Evolutionary conservation across 148 eudicot genomes (phyloP).

Genomic region (Chenopodium formosanum): DNA sequence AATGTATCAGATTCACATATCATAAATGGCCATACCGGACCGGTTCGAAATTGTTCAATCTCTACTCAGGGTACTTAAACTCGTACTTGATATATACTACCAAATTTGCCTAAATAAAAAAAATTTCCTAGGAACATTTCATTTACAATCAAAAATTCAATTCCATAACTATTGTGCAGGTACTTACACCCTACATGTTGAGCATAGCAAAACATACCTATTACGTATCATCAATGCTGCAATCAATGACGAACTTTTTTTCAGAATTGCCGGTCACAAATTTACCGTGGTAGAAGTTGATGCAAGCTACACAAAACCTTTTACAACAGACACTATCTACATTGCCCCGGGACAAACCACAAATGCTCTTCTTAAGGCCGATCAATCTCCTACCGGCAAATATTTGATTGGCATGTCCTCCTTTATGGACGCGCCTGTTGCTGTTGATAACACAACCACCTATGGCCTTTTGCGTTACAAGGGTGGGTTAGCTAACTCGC

Average conservation of each 20-base stretch:
- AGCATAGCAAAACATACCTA: conserved; percentile 56
- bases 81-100: too few relatives aligned
- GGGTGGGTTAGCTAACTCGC: conserved; percentile 20
- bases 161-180: conserved; percentile 19
- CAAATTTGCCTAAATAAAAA: too few relatives aligned
- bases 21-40: conserved; percentile 67
- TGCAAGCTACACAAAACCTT: conserved; percentile 65
- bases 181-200: conserved; percentile 49
- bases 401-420: conserved; percentile 63
- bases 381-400: conserved; percentile 37
- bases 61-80: conserved; percentile 34
- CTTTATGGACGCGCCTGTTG: conserved; percentile 69
- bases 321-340: conserved; percentile 54
- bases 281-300: conserved; percentile 79
- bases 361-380: conserved; percentile 50
- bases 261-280: conserved; percentile 61
- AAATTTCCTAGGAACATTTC: background rate
- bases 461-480: conserved; percentile 46
- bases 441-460: conserved; percentile 52
- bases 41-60: conserved; percentile 46
- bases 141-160: background rate
- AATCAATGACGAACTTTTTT: conserved; percentile 71
- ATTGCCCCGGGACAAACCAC: conserved; percentile 86
- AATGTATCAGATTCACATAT: conserved; percentile 79
- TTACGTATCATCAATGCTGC: conserved; percentile 76